phyloP scores from a whole-genome alignment of 768 basidiomycete genomes.

The Exsudoporus frostii region DNA sequence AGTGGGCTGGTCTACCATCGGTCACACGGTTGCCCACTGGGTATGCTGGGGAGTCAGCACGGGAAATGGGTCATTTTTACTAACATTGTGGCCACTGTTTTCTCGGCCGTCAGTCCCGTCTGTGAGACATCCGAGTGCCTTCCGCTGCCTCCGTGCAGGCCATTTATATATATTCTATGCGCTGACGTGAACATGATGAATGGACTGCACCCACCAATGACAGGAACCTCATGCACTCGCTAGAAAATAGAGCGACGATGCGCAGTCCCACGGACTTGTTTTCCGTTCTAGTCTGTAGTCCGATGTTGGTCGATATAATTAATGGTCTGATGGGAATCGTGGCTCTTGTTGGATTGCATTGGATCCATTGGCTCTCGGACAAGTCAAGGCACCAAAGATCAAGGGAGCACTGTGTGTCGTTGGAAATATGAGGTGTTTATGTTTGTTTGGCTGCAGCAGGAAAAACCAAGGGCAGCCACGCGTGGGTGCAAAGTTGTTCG shows the following conservation, averaged over 20 bases:
- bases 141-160: neutral
- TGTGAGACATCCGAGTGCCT: neutral
- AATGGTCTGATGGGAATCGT: neutral
- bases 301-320: neutral
- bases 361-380: neutral
- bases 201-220: neutral
- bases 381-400: neutral
- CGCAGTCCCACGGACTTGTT: neutral
- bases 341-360: neutral
- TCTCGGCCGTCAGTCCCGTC: neutral
- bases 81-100: neutral
- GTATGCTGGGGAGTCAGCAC: neutral
- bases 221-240: neutral
- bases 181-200: neutral
- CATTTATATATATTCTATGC: neutral
- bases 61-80: neutral
- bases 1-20: neutral
- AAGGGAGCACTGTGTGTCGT: neutral
- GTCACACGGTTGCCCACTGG: neutral
- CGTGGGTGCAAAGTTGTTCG: neutral
- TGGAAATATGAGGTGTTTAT: conserved; percentile 2
- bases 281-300: neutral
- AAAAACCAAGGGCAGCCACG: neutral
- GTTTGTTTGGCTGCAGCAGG: conserved; percentile 2
- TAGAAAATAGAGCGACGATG: neutral